Conservation (phyloP, 176 grass and related monocot genomes). For the Ananas comosus region DNA sequence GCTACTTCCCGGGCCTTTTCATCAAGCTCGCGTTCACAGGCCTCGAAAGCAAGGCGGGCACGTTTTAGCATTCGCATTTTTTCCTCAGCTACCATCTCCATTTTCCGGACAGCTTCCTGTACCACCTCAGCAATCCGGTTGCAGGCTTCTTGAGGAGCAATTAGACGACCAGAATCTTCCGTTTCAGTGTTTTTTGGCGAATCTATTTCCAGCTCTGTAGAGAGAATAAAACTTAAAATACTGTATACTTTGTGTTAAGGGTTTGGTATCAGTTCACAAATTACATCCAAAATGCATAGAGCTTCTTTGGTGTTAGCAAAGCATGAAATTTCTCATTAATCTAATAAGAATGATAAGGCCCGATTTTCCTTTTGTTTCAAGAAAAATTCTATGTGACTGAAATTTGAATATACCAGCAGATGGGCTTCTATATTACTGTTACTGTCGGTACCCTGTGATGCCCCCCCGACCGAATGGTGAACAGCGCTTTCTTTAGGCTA, state of each 20-base stretch:
- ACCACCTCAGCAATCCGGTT: slow-evolving; percentile 61
- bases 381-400: no score
- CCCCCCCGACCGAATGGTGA: no score
- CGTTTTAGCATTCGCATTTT: slow-evolving; percentile 47
- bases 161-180: slow-evolving; percentile 49
- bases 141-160: slow-evolving; percentile 71
- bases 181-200: slow-evolving; percentile 32
- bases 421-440: no score
- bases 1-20: slow-evolving; percentile 46
- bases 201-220: slow-evolving; percentile 54
- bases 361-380: no score
- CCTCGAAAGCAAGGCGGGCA: slow-evolving; percentile 34
- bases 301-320: no score
- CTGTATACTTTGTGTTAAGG: neutral
- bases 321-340: no score
- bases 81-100: slow-evolving; percentile 75
- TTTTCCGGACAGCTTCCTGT: slow-evolving; percentile 68
- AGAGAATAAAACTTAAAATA: neutral
- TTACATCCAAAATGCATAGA: no score
- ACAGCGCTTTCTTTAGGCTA: no score
- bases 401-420: no score
- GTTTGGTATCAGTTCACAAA: no score
- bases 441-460: no score
- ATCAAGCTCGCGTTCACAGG: slow-evolving; percentile 54
- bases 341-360: no score